Evolutionary conservation across 2,329 filamentous ascomycete genomes (phyloP), one percentile per base, ranked within the genome.

Genomic region (Capronia americana): DNA sequence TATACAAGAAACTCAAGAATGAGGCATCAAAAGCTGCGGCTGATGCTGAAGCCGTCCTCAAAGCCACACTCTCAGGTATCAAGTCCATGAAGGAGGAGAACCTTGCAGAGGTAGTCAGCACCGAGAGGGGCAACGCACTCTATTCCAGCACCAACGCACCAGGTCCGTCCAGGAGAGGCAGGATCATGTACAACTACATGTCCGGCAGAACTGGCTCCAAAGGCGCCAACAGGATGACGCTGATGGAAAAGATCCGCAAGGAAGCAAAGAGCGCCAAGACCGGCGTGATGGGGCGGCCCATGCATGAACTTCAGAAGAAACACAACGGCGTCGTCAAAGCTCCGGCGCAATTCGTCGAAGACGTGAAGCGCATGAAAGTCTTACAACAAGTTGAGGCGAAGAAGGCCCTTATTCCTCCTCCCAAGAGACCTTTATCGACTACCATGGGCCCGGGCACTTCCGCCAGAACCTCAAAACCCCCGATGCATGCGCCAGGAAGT

Each of bases 1-100:
- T 96, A 14, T 97, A 96, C 79, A 81, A 84, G 70, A 87, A 88
- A 69, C 89, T 93, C 74, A 84, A 86, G 70, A 82, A 81, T 50
- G 82, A 89, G 68, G 85, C 88, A 44, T 81, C 86, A 38, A 79
- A 83, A 59, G 82, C 86, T 60, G 82, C 90, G 7, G 81, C 82
- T 4, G 81, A 82, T 24, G 88, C 89, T 70, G 84, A 87, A 65
- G 84, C 83, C 66, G 82, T 81, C 61, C 80, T 92, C 63, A 85
- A 82, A 72, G 82, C 81, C 55, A 84, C 85, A 50, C 79, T 90
- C 54, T 82, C 84, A 14, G 85, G 83, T 14, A 82, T 90, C 68
- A 83, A 85, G 72, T 80, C 86, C 65, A 80, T 87, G 67, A 86
- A 87, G 70, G 82, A 84, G 41, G 82, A 83, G 63, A 86, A 88